Base-by-base conservation (phyloP, 345 rosid genomes). In the Eutrema heterophyllum region DNA sequence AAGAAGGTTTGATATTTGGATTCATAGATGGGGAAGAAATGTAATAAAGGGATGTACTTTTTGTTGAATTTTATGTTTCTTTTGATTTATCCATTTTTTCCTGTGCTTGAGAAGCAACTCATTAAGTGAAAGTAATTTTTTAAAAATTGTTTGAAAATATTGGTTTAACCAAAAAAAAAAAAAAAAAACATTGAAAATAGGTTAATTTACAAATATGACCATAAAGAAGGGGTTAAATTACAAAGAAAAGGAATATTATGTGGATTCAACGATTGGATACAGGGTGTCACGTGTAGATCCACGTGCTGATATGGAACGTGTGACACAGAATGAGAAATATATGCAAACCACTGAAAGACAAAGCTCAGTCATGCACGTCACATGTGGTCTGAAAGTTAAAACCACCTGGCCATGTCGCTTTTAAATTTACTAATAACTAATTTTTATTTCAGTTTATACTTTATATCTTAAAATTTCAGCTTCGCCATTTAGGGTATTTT, bases 351-450 rank as follows among this genome's bases (percentile, higher is more conserved):
- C 4, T 44, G 21, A 56, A 56, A 36, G 64, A 66, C 67, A 46
- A 66, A 72, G 15, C 61, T 57, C 60, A 57, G 72, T 57, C 68
- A 74, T 50, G 68, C 62, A 58, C 73, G 73, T 50, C 63, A 67
- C 79, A 68, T 76, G 79, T 62, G 59, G 74, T 62, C 69, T 52
- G 51, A 43, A 52, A 52, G 68, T 43, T 41, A 35, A 41, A 56
- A 75, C 30, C 56, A 67, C n/a, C 78, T 74, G 73, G 62, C 54
- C 73, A 50, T 67, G 61, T 67, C 14, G 61, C 59, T 74, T 67
- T 67, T 15, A 21, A 18, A 71, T 27, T 58, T 71, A 60, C 59
- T 24, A 14, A 27, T 10, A 35, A 9, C 3, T n/a, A 11, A 21
- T 27, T 5, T 5, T 40, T 18, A 3, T 52, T 50, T 51, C 35